phyloP scores from a whole-genome alignment of 305 asterid genomes.

The Coffea humblotiana region DNA sequence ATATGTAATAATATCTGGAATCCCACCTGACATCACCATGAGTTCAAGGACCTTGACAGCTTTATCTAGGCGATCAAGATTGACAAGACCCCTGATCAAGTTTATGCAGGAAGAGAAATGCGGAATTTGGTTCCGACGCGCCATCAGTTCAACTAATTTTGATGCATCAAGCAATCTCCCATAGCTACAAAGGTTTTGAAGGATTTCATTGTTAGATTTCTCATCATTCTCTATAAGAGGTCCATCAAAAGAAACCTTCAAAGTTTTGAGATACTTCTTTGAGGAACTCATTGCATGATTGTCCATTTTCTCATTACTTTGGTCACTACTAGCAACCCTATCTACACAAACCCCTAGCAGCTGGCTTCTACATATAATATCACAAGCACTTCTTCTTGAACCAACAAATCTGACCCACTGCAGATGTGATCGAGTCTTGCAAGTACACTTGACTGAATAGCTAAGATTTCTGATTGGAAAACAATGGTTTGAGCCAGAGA shows the following conservation, averaged over 20 bases:
- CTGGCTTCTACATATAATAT: conserved; percentile 36
- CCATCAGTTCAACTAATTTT: conserved; percentile 67
- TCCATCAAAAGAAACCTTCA: conserved; percentile 40
- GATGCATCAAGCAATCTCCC: conserved; percentile 64
- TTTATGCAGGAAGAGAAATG: conserved; percentile 65
- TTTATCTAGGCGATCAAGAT: conserved; percentile 46
- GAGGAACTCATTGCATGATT: conserved; percentile 25
- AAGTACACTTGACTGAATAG: conserved; percentile 23
- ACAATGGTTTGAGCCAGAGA: conserved; percentile 20
- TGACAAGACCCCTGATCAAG: conserved; percentile 73
- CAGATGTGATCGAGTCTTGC: conserved; percentile 23
- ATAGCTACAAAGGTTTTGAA: conserved; percentile 57
- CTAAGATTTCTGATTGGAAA: conserved; percentile 26
- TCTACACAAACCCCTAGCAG: conserved; percentile 41
- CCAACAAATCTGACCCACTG: conserved; percentile 27
- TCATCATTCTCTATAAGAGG: conserved; percentile 63
- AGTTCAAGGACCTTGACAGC: conserved; percentile 62
- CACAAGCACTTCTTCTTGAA: conserved; percentile 29
- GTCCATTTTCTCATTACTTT: conserved; percentile 33
- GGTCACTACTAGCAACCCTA: conserved; percentile 29
- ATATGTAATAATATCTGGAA: conserved; percentile 84
- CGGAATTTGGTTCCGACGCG: conserved; percentile 82
- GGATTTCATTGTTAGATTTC: conserved; percentile 65
- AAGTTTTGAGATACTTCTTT: conserved; percentile 36
- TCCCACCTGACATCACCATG: conserved; percentile 87